Percentiles rank a stretch among this genome's conserved stretches.
phyloP scores from a whole-genome alignment of 2,329 filamentous ascomycete genomes.

The Clarireedia paspali region DNA sequence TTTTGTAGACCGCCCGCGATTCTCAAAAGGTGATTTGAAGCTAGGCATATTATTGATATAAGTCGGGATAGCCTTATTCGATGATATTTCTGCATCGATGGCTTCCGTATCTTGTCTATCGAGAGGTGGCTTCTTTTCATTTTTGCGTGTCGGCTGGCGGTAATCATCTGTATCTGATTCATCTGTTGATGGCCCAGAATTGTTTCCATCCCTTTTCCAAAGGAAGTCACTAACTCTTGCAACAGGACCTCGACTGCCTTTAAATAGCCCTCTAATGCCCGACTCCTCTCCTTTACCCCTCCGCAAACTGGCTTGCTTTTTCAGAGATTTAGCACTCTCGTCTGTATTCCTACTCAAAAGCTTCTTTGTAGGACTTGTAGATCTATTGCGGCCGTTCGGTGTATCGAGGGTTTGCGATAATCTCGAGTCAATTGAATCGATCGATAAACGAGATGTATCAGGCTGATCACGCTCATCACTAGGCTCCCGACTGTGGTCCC shows the following conservation, averaged over 20 bases:
- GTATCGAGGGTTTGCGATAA: constrained; percentile 21
- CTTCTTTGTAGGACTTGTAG: constrained; percentile 35
- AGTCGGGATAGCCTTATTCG: constrained; percentile 15
- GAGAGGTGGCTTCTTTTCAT: constrained; percentile 26
- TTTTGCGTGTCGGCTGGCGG: constrained; percentile 30
- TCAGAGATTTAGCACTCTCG: constrained; percentile 41
- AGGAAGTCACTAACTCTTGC: constrained; percentile 54
- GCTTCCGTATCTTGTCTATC: constrained; percentile 11
- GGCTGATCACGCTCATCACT: constrained; percentile 36
- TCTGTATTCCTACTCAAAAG: constrained; percentile 33
- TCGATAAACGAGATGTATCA: constrained; percentile 1
- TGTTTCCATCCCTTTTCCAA: constrained; percentile 47
- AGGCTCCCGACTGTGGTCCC: constrained; percentile 38
- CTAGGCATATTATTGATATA: constrained; percentile 34
- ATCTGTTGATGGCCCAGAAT: constrained; percentile 38
- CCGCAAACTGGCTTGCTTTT: constrained; percentile 42
- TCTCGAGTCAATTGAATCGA: constrained; percentile 4
- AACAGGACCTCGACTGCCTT: constrained; percentile 59
- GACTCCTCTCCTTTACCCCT: constrained; percentile 38
- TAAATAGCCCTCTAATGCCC: constrained; percentile 68
- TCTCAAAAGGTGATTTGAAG: constrained; percentile 41
- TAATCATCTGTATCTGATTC: constrained; percentile 39
- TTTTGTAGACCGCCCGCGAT: constrained; percentile 27
- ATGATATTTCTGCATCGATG: constrained; percentile 4
- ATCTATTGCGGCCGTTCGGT: constrained; percentile 16